Evolutionary conservation across 2,329 filamentous ascomycete genomes (phyloP).

Genomic region (Trichoderma guizhouense): DNA sequence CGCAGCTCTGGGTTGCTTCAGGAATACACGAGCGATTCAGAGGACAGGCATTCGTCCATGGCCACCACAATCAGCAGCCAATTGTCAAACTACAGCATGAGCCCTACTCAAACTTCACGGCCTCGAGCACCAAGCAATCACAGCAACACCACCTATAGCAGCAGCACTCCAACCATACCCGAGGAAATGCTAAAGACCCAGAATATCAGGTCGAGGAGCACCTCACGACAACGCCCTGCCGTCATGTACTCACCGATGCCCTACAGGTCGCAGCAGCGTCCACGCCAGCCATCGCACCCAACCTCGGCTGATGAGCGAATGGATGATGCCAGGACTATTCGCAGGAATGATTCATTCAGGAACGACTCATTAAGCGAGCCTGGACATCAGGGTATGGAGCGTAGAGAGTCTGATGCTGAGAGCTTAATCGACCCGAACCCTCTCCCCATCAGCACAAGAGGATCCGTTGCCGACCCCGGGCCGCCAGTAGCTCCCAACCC

Average conservation of each 20-base stretch:
- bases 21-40: constrained; percentile 14
- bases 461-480: not conserved
- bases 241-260: constrained; percentile 14
- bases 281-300: not conserved
- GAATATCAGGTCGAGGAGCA: not conserved
- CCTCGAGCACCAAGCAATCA: constrained; percentile 15
- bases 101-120: constrained; percentile 13
- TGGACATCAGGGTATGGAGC: not conserved
- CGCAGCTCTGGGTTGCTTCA: constrained; percentile 13
- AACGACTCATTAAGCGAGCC: not conserved
- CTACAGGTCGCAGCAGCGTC: not conserved
- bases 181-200: constrained; percentile 17
- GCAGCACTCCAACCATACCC: constrained; percentile 19
- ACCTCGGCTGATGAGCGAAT: not conserved
- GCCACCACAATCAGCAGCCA: constrained; percentile 18
- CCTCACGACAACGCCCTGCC: constrained; percentile 14
- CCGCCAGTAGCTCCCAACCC: not conserved
- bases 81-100: constrained; percentile 18
- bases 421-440: constrained; percentile 15
- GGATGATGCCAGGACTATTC: not conserved
- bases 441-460: not conserved
- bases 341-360: not conserved
- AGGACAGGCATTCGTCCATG: constrained; percentile 20
- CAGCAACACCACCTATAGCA: not conserved
- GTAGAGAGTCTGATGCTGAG: constrained; percentile 12